Evolutionary conservation across 208 protist species (phyloP).

Genomic region (Trypanosoma mega): DNA sequence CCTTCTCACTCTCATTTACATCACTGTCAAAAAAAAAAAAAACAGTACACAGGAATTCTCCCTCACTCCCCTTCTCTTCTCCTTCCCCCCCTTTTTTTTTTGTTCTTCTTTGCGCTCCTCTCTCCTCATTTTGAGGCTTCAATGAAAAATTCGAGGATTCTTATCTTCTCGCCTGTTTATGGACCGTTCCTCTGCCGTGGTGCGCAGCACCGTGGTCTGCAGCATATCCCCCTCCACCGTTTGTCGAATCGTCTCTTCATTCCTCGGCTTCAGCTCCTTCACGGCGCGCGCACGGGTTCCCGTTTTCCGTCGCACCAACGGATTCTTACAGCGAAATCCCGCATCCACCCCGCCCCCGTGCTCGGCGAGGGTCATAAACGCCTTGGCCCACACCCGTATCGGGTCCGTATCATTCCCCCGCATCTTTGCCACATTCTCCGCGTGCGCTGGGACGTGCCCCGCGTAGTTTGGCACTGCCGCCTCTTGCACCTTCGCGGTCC

Average conservation of each 20-base stretch:
- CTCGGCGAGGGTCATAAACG: conserved; percentile 84
- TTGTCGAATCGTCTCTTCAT: conserved; percentile 33
- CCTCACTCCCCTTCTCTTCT: no score
- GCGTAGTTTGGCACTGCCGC: conserved; percentile 50
- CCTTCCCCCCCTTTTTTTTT: no score
- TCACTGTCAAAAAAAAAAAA: conserved; percentile 5
- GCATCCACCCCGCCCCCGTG: conserved; percentile 81
- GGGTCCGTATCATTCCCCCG: conserved; percentile 53
- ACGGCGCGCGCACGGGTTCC: conserved; percentile 43
- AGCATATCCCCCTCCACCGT: conserved; percentile 74
- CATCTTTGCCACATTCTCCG: conserved; percentile 42
- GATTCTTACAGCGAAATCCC: conserved; percentile 34
- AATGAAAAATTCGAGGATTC: conserved; percentile 42
- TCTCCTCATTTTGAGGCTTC: background rate
- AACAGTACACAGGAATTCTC: background rate
- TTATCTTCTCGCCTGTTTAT: conserved; percentile 70
- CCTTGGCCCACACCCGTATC: conserved; percentile 75
- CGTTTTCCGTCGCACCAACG: conserved; percentile 35
- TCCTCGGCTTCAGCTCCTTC: conserved; percentile 60
- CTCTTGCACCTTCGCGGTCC: conserved; percentile 61
- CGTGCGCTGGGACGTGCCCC: conserved; percentile 53
- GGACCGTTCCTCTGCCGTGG: conserved; percentile 36
- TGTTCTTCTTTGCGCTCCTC: no score
- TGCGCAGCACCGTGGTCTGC: conserved; percentile 43
- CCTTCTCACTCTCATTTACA: no score